Base-by-base conservation (phyloP, 2,329 filamentous ascomycete genomes). In the Phialemoniopsis sp. region DNA sequence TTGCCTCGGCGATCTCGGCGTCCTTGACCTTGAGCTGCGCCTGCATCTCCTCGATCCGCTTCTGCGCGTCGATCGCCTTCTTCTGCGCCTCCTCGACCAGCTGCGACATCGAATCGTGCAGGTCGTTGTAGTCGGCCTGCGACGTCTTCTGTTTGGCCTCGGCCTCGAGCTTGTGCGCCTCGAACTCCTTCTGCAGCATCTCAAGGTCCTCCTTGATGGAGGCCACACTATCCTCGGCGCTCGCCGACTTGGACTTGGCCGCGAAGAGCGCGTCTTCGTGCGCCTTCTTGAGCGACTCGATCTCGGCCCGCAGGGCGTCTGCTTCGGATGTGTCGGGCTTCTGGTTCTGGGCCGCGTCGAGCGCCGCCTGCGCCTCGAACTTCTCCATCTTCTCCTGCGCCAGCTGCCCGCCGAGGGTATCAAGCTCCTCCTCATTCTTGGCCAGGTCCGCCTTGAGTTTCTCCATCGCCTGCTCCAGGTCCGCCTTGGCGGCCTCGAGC, bases 21-120 rank as follows among this genome's bases (percentile, higher is more conserved):
- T 82, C 77, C 64, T 77, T 80, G 38, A 82, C 74, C 63, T 76
- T 80, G 47, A 78, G 62, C 52, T 74, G 73, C 29, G 75, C 73
- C 48, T 73, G 66, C 52, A 73, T 54, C 48, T 76, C 68, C 39
- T 68, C 68, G 21, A 69, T 52, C 58, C 65, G 70, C 40, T 68
- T 62, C 55, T 76, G 68, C 34, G 69, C 62, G 14, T 66, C 66
- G n/a, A 55, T 50, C 40, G 50, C 40, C 46, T 51, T 52, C 38
- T 52, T 68, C 49, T 73, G 68, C 37, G 74, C 73, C 51, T 82
- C 78, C 54, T 82, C 78, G 3, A 80, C 67, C 38, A 82, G 62
- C 48, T 73, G 60, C 5, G 73, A 80, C 65, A 83, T 69, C 44
- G 73, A 78, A 37, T 83, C 77, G 53, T 78, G 75, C 63, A 83